Percentiles rank a stretch among this genome's conserved stretches.
phyloP scores from a whole-genome alignment of 225 moss, liverwort and hornwort species.

The Pseudoscleropodium purum region DNA sequence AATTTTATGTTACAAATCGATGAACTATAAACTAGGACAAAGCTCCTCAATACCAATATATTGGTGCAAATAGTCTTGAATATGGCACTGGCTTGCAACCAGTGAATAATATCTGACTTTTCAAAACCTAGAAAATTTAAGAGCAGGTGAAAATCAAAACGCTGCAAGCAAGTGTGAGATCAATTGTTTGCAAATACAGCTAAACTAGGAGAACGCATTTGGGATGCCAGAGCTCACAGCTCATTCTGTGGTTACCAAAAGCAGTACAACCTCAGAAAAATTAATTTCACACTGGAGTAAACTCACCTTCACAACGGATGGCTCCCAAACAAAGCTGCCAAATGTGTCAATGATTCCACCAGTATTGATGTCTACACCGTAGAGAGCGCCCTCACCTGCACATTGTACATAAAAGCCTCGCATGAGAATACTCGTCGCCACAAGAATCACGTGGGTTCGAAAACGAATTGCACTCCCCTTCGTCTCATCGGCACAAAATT shows the following conservation, averaged over 20 bases:
- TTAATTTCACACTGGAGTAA: not conserved
- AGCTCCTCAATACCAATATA: not conserved
- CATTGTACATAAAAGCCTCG: not conserved
- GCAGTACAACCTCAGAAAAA: not conserved
- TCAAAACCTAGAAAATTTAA: not conserved
- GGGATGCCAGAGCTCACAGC: not conserved
- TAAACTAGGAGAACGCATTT: not conserved
- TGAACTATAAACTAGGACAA: not conserved
- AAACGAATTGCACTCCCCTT: not conserved
- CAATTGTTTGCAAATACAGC: not conserved
- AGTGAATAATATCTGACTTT: not conserved
- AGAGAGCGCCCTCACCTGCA: conserved; percentile 82
- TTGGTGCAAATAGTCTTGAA: not conserved
- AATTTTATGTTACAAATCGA: not conserved
- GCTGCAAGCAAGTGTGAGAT: not conserved
- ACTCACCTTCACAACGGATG: conserved; percentile 84
- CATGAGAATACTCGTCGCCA: not conserved
- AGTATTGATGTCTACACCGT: conserved; percentile 83
- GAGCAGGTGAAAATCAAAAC: not conserved
- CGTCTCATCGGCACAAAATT: not conserved
- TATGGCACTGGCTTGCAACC: not conserved
- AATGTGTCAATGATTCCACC: conserved; percentile 88
- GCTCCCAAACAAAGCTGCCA: conserved; percentile 88
- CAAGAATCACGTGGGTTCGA: not conserved
- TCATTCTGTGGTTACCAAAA: not conserved